Evolutionary conservation across 2,329 filamentous ascomycete genomes (phyloP).

Genomic region (Sporothrix pseudoabietina): DNA sequence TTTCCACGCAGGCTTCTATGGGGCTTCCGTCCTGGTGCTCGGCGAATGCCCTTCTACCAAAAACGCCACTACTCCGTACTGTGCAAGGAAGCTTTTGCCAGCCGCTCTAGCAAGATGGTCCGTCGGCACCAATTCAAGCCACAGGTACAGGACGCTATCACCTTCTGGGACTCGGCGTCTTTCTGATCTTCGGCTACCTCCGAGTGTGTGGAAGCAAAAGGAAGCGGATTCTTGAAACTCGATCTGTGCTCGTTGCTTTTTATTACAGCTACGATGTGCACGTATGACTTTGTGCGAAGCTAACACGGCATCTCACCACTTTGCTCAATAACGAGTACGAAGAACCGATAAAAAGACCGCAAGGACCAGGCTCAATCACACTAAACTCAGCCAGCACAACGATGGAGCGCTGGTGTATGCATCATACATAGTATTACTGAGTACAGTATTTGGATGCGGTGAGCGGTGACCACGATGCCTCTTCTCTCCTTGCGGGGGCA

Average conservation of each 20-base stretch:
- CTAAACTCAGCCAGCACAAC: not conserved
- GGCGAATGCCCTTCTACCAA: constrained; percentile 4
- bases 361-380: not conserved
- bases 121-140: constrained; percentile 3
- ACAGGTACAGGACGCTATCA: constrained; percentile 21
- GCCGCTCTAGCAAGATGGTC: constrained; percentile 4
- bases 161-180: not conserved
- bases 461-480: constrained; percentile 13
- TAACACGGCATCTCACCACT: not conserved
- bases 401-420: not conserved
- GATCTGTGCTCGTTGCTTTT: not conserved
- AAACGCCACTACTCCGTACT: constrained; percentile 15
- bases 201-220: constrained; percentile 16
- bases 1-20: constrained; percentile 38
- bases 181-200: constrained; percentile 29
- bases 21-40: constrained; percentile 33
- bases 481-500: not conserved
- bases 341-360: not conserved
- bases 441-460: constrained; percentile 6
- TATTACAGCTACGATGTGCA: not conserved
- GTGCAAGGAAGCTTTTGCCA: constrained; percentile 20
- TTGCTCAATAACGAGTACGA: not conserved
- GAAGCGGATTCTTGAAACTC: not conserved
- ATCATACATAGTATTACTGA: not conserved
- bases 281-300: constrained; percentile 1